phyloP scores from a whole-genome alignment of 179 eudicot genomes.

The Corrigiola litoralis region DNA sequence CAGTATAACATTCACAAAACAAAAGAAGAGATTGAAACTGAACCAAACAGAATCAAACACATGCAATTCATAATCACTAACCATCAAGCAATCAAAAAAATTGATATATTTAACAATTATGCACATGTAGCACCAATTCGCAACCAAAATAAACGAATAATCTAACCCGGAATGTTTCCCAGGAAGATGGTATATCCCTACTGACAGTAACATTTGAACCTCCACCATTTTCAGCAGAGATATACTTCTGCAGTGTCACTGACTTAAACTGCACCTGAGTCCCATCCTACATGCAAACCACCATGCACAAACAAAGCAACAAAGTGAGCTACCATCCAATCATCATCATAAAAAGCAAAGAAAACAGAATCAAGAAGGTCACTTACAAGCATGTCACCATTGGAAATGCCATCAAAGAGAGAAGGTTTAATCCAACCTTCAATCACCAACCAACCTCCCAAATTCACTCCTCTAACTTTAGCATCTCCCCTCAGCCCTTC shows the following conservation, averaged over 20 bases:
- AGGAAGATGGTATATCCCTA: constrained; percentile 48
- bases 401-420: constrained; percentile 61
- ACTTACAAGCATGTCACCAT: constrained; percentile 76
- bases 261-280: constrained; percentile 71
- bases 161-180: constrained; percentile 78
- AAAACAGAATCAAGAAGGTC: background rate
- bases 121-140: too few species aligned
- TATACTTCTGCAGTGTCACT: constrained; percentile 55
- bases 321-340: background rate
- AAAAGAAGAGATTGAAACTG: background rate
- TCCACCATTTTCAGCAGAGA: constrained; percentile 70
- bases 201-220: constrained; percentile 50
- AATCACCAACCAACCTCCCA: constrained; percentile 89
- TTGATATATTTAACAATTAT: background rate
- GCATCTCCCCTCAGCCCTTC: constrained; percentile 61
- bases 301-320: background rate
- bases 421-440: constrained; percentile 93
- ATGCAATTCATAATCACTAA: background rate
- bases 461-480: constrained; percentile 82
- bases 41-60: background rate
- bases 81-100: background rate
- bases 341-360: background rate
- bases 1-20: too few species aligned
- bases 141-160: too few species aligned
- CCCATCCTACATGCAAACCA: constrained; percentile 53